Evolutionary conservation across 495 filamentous ascomycete species (phyloP), one percentile per base, ranked within the genome.

Genomic region (Stereocaulon alpinum): DNA sequence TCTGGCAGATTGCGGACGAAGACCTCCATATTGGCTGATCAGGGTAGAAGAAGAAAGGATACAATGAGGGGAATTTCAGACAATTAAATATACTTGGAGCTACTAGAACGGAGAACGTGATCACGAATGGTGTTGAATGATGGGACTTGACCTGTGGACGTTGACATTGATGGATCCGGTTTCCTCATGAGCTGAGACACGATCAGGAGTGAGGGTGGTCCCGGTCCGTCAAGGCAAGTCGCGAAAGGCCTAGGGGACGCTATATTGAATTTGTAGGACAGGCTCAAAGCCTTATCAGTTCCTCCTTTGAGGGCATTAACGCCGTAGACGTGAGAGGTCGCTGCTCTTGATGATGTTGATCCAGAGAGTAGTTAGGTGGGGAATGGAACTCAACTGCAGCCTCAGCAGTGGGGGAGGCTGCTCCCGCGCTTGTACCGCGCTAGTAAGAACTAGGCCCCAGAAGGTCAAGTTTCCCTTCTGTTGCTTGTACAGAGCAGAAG

Each of bases 21-120:
- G n/a, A 77, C 66, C 54, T 78, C 75, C 76, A 78, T 76, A 15
- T 22, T 59, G 27, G 40, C 12, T 15, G 40, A 11, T 22, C 9
- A 18, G 9, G 18, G 3, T n/a, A 20, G 14, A 7, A n/a, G 40
- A 40, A 10, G 7, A 6, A 18, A 37, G 9, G 45, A 58, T 29
- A 0, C 10, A 17, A 58, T 9, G 14, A 6, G 5, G 40, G 3
- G 9, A 17, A 40, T 1, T n/a, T 24, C 15, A 42, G 12, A 17
- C 2, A 20, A 41, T 24, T 30, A 24, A 3, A 11, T 43, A 37
- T 2, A 6, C 2, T 11, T 37, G 32, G 32, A 37, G 32, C 32
- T 37, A 37, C 32, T 7, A 6, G 5, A 37, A 37, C 1, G 5
- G 32, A 37, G 11, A 11, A 37, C 11, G 32, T 11, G 5, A 37